phyloP scores from a whole-genome alignment of 306 rosid genomes.

The Vigna hirtella region DNA sequence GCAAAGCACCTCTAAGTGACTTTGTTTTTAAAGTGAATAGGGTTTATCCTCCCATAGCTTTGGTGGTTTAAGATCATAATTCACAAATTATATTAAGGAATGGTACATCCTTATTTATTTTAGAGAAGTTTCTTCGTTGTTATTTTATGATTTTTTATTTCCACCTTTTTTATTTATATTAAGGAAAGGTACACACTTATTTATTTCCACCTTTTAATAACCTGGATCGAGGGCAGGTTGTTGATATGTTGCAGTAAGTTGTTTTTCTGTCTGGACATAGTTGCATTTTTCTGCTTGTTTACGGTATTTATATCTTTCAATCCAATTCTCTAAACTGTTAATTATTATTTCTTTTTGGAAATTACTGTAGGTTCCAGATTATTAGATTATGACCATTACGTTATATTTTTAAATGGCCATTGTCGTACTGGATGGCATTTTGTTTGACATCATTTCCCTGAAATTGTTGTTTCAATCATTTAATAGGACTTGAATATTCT shows the following conservation, averaged over 20 bases:
- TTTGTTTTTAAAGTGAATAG: slow-evolving; percentile 6
- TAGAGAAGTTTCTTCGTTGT: neutral
- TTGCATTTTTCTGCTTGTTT: neutral
- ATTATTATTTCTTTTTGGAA: slow-evolving; percentile 14
- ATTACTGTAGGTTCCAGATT: neutral
- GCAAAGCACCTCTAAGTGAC: neutral
- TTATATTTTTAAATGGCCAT: slow-evolving; percentile 1
- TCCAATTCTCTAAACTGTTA: neutral
- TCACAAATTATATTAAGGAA: neutral
- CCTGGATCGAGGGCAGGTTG: slow-evolving; percentile 73
- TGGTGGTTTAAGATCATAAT: slow-evolving; percentile 21
- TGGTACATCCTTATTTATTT: neutral
- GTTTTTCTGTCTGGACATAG: neutral
- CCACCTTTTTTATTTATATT: no score
- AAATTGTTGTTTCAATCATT: neutral
- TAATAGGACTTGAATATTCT: neutral
- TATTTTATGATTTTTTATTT: slow-evolving; percentile 2
- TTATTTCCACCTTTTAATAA: slow-evolving; percentile 8
- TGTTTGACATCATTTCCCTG: neutral
- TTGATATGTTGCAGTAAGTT: slow-evolving; percentile 59
- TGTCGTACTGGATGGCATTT: neutral
- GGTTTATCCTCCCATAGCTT: neutral
- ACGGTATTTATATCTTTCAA: neutral
- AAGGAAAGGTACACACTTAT: no score
- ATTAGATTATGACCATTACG: slow-evolving; percentile 22